Base-by-base conservation (phyloP, 2,329 filamentous ascomycete genomes). In the Graphilbum ipis-grandicollis region DNA sequence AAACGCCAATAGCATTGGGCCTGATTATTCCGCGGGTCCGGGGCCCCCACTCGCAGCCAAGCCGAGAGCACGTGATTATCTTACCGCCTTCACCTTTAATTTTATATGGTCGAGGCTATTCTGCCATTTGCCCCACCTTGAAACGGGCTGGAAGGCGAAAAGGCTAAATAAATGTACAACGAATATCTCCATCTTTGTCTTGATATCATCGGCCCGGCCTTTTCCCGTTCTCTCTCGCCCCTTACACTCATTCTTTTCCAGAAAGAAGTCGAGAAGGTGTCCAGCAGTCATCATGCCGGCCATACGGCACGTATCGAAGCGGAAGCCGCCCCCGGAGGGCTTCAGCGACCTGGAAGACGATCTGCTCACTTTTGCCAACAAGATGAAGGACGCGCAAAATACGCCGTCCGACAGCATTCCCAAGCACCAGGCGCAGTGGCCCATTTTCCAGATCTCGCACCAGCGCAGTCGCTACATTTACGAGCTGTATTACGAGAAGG, bases 401-500 rank as follows among this genome's bases (percentile, higher is more conserved):
- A 79, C 85, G 34, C 78, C 84, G 59, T 82, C 61, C 54, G 82
- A 61, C 70, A 84, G 69, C 68, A 81, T 73, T 0, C 71, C 71
- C 2, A 86, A 86, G 54, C 80, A 94, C 53, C 84, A 96, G 59
- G 82, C 83, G 47, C 72, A 86, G 45, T 98, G 90, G 90, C 88
- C 90, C 42, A 85, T 98, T 46, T 96, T 98, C 53, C 86, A 96
- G 56, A 94, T 98, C 53, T 79, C 79, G 19, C 90, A 98, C 59
- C 85, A 94, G 59, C 75, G 88, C 62, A 78, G 62, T 43, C 75
- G 84, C 52, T 98, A 98, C 59, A 79, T 98, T 44, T 98, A 94
- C 63, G 90, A 96, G 53, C 68, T 98, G 34, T 96, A 94, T 63
- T 98, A 96, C 60, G 79, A 92, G 57, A 93, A 94, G 60, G 83